Percentiles rank a stretch among this genome's conserved stretches.
phyloP scores from a whole-genome alignment of 352 stramenopile species.

The Globisporangium carolinianum region DNA sequence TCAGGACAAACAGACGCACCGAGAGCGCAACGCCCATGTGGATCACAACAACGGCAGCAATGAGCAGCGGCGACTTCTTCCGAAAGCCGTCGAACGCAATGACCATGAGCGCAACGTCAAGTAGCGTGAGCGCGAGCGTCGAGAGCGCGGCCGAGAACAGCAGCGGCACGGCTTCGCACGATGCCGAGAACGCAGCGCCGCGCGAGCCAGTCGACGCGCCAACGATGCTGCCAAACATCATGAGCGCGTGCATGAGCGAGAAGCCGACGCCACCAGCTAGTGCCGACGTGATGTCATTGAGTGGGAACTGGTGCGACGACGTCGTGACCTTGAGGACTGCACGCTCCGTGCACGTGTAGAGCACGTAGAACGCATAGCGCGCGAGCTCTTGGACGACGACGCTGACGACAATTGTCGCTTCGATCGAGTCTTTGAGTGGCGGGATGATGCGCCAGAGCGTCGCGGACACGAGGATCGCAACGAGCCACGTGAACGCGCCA shows the following conservation, averaged over 20 bases:
- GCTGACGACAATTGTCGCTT: slow-evolving; percentile 61
- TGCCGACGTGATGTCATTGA: slow-evolving; percentile 81
- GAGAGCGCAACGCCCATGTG: slow-evolving; percentile 73
- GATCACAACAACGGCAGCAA: slow-evolving; percentile 54
- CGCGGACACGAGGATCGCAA: slow-evolving; percentile 70
- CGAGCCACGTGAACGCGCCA: slow-evolving; percentile 76
- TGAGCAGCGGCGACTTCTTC: slow-evolving; percentile 36
- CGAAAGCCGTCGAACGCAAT: slow-evolving; percentile 79
- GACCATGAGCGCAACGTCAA: slow-evolving; percentile 80
- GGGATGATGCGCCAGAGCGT: slow-evolving; percentile 74
- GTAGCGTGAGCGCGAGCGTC: slow-evolving; percentile 62
- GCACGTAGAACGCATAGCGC: slow-evolving; percentile 61
- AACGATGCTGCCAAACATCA: slow-evolving; percentile 81
- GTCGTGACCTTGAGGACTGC: slow-evolving; percentile 75
- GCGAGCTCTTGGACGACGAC: slow-evolving; percentile 71
- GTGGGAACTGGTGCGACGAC: slow-evolving; percentile 65
- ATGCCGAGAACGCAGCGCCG: slow-evolving; percentile 65
- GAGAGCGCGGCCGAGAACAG: slow-evolving; percentile 63
- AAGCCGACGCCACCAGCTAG: slow-evolving; percentile 80
- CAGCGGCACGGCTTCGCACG: slow-evolving; percentile 65
- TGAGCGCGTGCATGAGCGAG: slow-evolving; percentile 74
- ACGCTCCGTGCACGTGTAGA: slow-evolving; percentile 70
- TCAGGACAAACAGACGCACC: slow-evolving; percentile 20
- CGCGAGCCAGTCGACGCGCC: slow-evolving; percentile 57
- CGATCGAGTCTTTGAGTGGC: slow-evolving; percentile 61